Percentiles rank a stretch among this genome's conserved stretches.
These are phyloP conservation scores for Hypocreales sp. DNA, from an alignment of 2,329 filamentous ascomycete genomes.

Conservation along the genomic window DNA sequence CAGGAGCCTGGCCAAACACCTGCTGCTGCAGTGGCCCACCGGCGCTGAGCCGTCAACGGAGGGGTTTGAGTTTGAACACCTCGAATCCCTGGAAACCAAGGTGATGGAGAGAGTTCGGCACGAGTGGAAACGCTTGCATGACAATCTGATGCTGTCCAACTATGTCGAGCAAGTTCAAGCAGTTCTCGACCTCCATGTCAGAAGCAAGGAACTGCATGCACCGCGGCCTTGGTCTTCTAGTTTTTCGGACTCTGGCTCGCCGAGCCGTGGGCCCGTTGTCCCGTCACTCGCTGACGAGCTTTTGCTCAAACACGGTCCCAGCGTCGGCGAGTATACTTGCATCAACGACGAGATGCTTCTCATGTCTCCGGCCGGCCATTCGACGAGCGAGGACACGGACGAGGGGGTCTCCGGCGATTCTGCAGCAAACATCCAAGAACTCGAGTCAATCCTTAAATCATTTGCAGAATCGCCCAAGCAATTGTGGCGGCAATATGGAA, in stretches of 20 bases:
- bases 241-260: background rate
- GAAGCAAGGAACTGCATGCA: background rate
- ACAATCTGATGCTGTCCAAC: background rate
- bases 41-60: background rate
- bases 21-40: slow-evolving; percentile 4
- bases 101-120: background rate
- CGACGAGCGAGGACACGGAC: too few relatives aligned
- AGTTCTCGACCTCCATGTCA: background rate
- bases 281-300: background rate
- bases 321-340: background rate
- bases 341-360: background rate
- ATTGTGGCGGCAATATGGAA: slow-evolving; percentile 6
- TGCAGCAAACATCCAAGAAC: too few relatives aligned
- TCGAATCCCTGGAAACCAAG: background rate
- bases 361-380: background rate
- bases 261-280: background rate
- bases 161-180: background rate
- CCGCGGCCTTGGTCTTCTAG: background rate
- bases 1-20: background rate
- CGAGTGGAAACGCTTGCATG: background rate
- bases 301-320: background rate
- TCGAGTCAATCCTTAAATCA: background rate
- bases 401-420: too few relatives aligned
- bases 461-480: slow-evolving; percentile 2
- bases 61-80: background rate